Evolutionary conservation across 108 stramenopile species (phyloP).

Genomic region (Skeletonema potamos): DNA sequence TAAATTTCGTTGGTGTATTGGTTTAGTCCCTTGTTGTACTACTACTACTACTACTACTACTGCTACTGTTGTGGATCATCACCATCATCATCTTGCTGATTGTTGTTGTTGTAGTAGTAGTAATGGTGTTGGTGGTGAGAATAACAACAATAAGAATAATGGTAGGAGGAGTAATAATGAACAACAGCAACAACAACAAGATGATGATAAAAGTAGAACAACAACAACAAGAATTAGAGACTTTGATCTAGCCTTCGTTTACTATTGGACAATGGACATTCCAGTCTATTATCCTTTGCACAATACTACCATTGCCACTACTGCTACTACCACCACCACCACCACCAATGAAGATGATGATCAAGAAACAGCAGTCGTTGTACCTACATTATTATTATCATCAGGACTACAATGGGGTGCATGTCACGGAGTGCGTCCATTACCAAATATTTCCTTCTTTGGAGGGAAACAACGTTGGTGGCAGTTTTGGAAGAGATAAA

Average conservation of each 20-base stretch:
- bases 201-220: background rate
- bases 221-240: background rate
- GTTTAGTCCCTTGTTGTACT: slow-evolving; percentile 5
- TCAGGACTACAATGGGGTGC: background rate
- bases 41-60: no score
- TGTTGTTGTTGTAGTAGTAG: background rate
- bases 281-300: background rate
- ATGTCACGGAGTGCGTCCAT: slow-evolving; percentile 10
- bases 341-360: background rate
- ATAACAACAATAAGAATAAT: background rate
- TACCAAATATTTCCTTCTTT: background rate
- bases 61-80: no score
- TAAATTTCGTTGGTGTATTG: slow-evolving; percentile 26
- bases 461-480: slow-evolving; percentile 1
- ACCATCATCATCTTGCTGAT: background rate
- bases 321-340: background rate
- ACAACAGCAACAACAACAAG: background rate
- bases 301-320: background rate
- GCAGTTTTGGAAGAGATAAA: slow-evolving; percentile 2
- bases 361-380: background rate
- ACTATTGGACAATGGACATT: slow-evolving; percentile 29
- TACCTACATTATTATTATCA: background rate
- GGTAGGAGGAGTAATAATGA: background rate
- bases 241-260: slow-evolving; percentile 21
- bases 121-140: background rate